Base-by-base conservation (phyloP, 805 yeast genomes). In the Candida xyloterini region DNA sequence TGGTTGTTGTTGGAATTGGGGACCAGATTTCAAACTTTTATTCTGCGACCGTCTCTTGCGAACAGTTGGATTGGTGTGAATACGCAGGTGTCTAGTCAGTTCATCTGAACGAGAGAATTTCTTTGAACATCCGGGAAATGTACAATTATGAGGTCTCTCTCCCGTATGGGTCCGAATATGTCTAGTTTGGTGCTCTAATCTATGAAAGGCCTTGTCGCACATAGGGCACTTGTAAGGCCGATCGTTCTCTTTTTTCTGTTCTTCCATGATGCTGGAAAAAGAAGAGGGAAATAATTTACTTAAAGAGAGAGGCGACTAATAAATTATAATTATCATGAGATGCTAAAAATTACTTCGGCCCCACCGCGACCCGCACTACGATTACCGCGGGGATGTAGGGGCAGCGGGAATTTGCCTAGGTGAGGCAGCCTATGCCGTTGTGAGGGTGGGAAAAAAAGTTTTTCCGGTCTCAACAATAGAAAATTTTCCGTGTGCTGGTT, bases 131-230 rank as follows among this genome's bases (percentile, higher is more conserved):
- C 86, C 86, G 1, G 93, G 89, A 51, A 74, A 87, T 11, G 79
- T 74, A 62, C 96, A 88, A 33, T 78, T 79, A 57, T 85, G 93
- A 2, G 96, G 95, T 60, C 87, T 85, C 59, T 88, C 95, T 34
- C 96, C 96, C 0, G 96, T 88, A 64, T 88, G 96, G 9, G 95
- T 88, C 42, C 96, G 71, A 51, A 89, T 83, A 59, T 88, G 96
- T 51, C 96, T 74, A 9, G 95, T 88, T 57, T 86, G 95, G 62
- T 88, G 96, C 61, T 88, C 96, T 30, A 88, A 67, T 44, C 96
- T 73, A 60, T 86, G 91, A 59, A 88, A 88, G 6, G 95, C 87
- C 65, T 87, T 85, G 34, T 78, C 80, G 62, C 96, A 88, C 52
- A 84, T 70, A 14, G 90, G 81, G 56, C 96, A 88, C 53, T 80